These are phyloP conservation scores for Xylaria sp. DNA, from an alignment of 2,329 filamentous ascomycete species.

Conservation along the genomic window DNA sequence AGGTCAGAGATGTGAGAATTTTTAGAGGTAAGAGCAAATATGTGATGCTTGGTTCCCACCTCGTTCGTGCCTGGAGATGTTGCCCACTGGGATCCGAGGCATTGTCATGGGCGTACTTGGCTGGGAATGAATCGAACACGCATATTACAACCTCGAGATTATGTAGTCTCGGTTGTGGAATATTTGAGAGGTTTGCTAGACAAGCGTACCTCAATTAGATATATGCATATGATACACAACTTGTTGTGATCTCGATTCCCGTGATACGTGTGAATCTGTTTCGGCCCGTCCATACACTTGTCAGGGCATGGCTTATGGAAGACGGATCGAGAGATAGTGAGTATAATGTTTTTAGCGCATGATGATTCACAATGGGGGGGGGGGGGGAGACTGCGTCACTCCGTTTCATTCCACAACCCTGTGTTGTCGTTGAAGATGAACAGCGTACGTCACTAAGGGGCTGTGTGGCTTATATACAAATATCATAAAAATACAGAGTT, in stretches of 20 bases:
- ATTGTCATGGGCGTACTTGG: slow-evolving; percentile 31
- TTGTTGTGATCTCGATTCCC: slow-evolving; percentile 30
- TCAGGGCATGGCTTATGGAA: slow-evolving; percentile 7
- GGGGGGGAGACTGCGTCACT: neutral
- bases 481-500: neutral
- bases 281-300: slow-evolving; percentile 7
- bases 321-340: neutral
- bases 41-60: slow-evolving; percentile 18
- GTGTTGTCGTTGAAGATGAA: neutral
- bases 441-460: neutral
- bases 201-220: slow-evolving; percentile 36
- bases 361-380: neutral
- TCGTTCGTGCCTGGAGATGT: slow-evolving; percentile 20
- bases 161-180: slow-evolving; percentile 34
- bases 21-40: slow-evolving; percentile 25
- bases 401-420: neutral
- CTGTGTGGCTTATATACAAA: neutral
- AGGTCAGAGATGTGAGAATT: slow-evolving; percentile 14
- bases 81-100: slow-evolving; percentile 27
- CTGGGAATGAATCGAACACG: slow-evolving; percentile 32
- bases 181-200: slow-evolving; percentile 37
- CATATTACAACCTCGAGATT: slow-evolving; percentile 26
- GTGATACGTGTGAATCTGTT: slow-evolving; percentile 30
- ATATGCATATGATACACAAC: slow-evolving; percentile 34
- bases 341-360: neutral